A percentile compares a stretch with the other conserved stretches of the same genome.
Evolutionary conservation across 805 yeast species (phyloP).

Genomic region (Priceomyces melissophilus): DNA sequence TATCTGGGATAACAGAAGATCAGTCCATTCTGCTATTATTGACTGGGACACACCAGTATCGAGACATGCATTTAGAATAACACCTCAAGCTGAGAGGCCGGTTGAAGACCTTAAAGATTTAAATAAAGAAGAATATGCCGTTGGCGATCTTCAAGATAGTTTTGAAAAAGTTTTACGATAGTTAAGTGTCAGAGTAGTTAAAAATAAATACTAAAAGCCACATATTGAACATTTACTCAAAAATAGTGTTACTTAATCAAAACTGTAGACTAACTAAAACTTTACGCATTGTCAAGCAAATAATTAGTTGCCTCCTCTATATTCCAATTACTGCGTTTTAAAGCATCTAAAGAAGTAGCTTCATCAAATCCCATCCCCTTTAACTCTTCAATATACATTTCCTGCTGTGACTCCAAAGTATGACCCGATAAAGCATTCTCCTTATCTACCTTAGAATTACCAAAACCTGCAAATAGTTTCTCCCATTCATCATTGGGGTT

Average conservation of each 20-base stretch:
- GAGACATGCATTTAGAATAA: constrained; percentile 72
- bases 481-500: constrained; percentile 79
- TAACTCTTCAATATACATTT: constrained; percentile 69
- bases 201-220: neutral
- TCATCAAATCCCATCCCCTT: constrained; percentile 86
- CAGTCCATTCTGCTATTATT: constrained; percentile 63
- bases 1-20: constrained; percentile 76
- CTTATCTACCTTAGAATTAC: constrained; percentile 36
- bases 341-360: constrained; percentile 63
- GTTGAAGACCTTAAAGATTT: constrained; percentile 39
- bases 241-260: neutral
- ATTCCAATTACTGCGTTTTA: constrained; percentile 67
- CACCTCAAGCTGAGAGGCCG: constrained; percentile 73
- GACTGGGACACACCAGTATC: constrained; percentile 68
- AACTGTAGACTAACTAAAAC: neutral
- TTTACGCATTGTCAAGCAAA: constrained; percentile 66
- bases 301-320: constrained; percentile 85
- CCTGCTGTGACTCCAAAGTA: constrained; percentile 27
- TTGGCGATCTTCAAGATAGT: constrained; percentile 31
- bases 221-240: neutral
- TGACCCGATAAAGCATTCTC: constrained; percentile 4
- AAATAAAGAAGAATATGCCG: constrained; percentile 32
- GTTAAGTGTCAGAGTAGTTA: neutral
- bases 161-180: constrained; percentile 16
- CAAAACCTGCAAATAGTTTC: constrained; percentile 85